Conservation (phyloP, 176 grass and related monocot genomes). For the Stipa capillata region DNA sequence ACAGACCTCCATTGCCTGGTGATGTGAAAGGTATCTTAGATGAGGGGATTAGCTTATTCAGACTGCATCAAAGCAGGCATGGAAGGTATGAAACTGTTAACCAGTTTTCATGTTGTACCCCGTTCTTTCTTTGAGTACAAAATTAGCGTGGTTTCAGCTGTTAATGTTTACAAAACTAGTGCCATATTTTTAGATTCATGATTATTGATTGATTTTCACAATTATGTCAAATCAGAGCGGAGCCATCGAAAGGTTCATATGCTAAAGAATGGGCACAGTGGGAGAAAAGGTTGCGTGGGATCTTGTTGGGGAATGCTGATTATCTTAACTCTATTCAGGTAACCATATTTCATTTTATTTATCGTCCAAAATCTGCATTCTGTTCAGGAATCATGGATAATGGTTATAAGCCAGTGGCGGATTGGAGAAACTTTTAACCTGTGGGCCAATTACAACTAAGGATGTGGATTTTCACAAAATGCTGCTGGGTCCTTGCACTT, state of each 20-base stretch:
- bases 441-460: not conserved
- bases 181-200: not conserved
- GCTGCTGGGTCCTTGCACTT: not conserved
- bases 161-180: not conserved
- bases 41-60: slow-evolving; percentile 84
- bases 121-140: not conserved
- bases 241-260: slow-evolving; percentile 87
- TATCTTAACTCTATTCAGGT: slow-evolving; percentile 91
- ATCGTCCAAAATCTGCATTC: not conserved
- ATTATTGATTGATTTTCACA: slow-evolving; percentile 16
- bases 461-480: not conserved
- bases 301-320: slow-evolving; percentile 58
- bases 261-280: slow-evolving; percentile 81
- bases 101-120: not conserved
- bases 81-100: slow-evolving; percentile 64
- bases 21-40: slow-evolving; percentile 63
- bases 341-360: slow-evolving; percentile 13
- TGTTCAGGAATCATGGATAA: not conserved
- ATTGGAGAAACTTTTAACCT: not conserved
- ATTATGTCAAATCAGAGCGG: slow-evolving; percentile 53
- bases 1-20: slow-evolving; percentile 65
- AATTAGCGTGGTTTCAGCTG: not conserved
- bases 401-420: not conserved
- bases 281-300: slow-evolving; percentile 65
- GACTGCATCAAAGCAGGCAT: slow-evolving; percentile 77